Conservation (phyloP, 768 basidiomycete species). For the Agrocybe chaxingu region DNA sequence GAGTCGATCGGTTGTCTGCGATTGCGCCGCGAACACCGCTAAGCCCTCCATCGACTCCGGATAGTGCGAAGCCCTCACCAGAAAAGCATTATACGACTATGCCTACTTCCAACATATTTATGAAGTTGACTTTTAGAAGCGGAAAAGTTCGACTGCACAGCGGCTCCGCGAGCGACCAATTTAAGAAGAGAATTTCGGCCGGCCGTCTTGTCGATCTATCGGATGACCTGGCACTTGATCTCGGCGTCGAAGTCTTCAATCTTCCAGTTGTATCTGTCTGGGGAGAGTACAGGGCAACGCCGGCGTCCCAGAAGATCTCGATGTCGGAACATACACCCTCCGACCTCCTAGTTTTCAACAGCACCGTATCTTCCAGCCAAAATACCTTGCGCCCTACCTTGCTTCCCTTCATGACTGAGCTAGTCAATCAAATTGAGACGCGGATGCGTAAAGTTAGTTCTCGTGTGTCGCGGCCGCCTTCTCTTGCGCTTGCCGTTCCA, state of each 20-base stretch:
- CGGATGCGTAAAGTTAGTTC: constrained; percentile 59
- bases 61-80: constrained; percentile 12
- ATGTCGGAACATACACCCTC: constrained; percentile 44
- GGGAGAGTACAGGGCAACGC: constrained; percentile 73
- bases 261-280: constrained; percentile 79
- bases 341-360: constrained; percentile 68
- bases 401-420: constrained; percentile 79
- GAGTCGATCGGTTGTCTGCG: constrained; percentile 65
- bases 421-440: constrained; percentile 65
- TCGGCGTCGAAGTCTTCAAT: constrained; percentile 62
- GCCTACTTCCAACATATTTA: constrained; percentile 58
- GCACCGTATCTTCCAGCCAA: constrained; percentile 84
- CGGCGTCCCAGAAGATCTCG: constrained; percentile 37
- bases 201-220: constrained; percentile 35
- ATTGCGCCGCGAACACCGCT: constrained; percentile 45
- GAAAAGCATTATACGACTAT: constrained; percentile 34
- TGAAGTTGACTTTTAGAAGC: constrained; percentile 75
- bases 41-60: constrained; percentile 16
- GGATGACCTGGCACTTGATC: constrained; percentile 51
- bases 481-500: constrained; percentile 5
- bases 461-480: constrained; percentile 16
- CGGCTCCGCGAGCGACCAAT: constrained; percentile 34
- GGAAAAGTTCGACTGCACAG: constrained; percentile 80
- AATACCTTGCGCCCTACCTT: constrained; percentile 82
- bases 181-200: constrained; percentile 35